phyloP scores from a whole-genome alignment of 2,329 filamentous ascomycete genomes.

The Hirsutella thompsonii region DNA sequence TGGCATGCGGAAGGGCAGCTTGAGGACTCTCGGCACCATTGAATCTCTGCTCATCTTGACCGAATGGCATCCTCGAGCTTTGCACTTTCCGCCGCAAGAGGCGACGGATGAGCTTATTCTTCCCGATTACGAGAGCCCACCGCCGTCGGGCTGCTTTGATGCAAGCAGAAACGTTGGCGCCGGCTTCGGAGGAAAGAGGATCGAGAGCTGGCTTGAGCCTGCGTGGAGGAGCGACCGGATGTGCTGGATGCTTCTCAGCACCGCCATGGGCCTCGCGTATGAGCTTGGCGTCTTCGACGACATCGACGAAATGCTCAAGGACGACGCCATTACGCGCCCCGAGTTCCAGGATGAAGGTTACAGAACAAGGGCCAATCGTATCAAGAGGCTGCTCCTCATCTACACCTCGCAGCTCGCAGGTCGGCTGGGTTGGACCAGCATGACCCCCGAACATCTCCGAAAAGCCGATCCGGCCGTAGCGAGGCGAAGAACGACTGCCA shows the following conservation, averaged over 20 bases:
- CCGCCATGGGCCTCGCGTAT: constrained; percentile 77
- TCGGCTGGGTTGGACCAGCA: constrained; percentile 81
- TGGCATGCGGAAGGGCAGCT: constrained; percentile 60
- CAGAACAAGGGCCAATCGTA: constrained; percentile 63
- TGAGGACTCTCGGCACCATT: constrained; percentile 84
- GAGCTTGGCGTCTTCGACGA: constrained; percentile 94
- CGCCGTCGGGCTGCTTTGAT: constrained; percentile 25
- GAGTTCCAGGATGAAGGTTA: constrained; percentile 66
- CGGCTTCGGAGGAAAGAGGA: constrained; percentile 67
- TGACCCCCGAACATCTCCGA: constrained; percentile 63
- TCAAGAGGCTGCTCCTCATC: constrained; percentile 76
- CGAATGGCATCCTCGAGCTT: constrained; percentile 89
- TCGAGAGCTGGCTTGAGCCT: constrained; percentile 93
- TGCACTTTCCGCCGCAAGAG: constrained; percentile 85
- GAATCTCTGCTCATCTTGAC: constrained; percentile 90
- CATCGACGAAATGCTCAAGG: constrained; percentile 56
- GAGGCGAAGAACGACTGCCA: constrained; percentile 33
- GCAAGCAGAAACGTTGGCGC: constrained; percentile 22
- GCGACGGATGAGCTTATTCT: constrained; percentile 56
- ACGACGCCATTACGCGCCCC: constrained; percentile 44
- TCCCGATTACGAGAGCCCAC: constrained; percentile 40
- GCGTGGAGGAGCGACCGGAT: constrained; percentile 90
- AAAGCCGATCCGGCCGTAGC: constrained; percentile 44
- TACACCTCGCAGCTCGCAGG: constrained; percentile 93
- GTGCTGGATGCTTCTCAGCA: constrained; percentile 96